Conservation (phyloP, 495 filamentous ascomycete genomes). For the Extremus antarcticus region DNA sequence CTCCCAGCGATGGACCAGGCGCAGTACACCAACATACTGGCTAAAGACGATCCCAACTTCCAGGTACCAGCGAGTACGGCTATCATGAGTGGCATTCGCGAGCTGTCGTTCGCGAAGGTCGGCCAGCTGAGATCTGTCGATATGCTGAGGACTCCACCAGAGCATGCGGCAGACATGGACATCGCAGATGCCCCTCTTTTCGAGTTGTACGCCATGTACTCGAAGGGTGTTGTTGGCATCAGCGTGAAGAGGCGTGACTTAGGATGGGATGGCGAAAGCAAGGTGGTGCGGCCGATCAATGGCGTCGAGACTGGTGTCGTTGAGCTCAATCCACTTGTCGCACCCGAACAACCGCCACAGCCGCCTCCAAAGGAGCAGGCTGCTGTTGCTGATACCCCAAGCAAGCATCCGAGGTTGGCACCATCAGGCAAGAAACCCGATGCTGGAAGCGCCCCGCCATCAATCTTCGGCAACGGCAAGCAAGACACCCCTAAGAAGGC, state of each 20-base stretch:
- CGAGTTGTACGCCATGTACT: constrained; percentile 95
- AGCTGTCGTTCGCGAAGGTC: constrained; percentile 83
- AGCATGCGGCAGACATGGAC: constrained; percentile 39
- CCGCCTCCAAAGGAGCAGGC: constrained; percentile 32
- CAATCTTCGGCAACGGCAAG: constrained; percentile 22
- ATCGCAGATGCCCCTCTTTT: constrained; percentile 59
- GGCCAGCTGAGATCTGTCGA: constrained; percentile 83
- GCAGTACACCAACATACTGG: constrained; percentile 65
- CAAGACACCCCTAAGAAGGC: constrained; percentile 36
- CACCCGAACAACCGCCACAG: neutral
- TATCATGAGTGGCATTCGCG: constrained; percentile 87
- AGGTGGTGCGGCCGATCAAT: constrained; percentile 64
- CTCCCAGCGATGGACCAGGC: constrained; percentile 72
- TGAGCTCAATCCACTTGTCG: constrained; percentile 40
- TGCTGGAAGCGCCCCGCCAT: constrained; percentile 28
- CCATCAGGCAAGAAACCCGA: constrained; percentile 29
- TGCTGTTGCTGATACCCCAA: constrained; percentile 28
- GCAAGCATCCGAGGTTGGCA: constrained; percentile 30
- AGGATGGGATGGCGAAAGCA: constrained; percentile 79
- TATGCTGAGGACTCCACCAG: constrained; percentile 54
- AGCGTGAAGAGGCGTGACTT: constrained; percentile 77
- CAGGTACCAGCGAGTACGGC: constrained; percentile 85
- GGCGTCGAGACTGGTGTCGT: constrained; percentile 56
- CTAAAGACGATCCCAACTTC: constrained; percentile 57
- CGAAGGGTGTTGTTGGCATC: constrained; percentile 81